phyloP scores from a whole-genome alignment of 192 early-diverging fungal species.

The Cetraspora pellucida region DNA sequence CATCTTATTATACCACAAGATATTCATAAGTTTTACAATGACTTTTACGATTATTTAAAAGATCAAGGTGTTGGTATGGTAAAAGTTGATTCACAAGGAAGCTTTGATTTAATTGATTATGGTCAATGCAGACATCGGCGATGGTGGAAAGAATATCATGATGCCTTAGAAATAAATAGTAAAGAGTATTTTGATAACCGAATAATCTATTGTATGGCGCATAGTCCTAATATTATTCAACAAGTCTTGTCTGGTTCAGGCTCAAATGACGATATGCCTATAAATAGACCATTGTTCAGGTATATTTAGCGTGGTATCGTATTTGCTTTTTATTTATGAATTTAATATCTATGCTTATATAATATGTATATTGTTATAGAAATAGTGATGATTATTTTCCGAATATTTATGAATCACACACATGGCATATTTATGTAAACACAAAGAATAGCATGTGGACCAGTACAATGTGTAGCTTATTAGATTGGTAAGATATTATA shows the following conservation, averaged over 20 bases:
- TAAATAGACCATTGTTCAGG: not conserved
- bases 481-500: constrained; percentile 45
- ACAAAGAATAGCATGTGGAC: constrained; percentile 56
- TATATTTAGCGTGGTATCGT: too few relatives aligned
- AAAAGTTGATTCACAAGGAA: constrained; percentile 59
- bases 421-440: constrained; percentile 63
- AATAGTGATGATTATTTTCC: constrained; percentile 65
- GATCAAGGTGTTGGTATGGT: constrained; percentile 52
- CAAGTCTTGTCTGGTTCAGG: constrained; percentile 27
- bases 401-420: constrained; percentile 45
- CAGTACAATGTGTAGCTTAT: constrained; percentile 26
- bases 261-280: not conserved
- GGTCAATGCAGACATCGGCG: constrained; percentile 3
- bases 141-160: constrained; percentile 46
- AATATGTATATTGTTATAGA: constrained; percentile 35
- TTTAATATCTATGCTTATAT: not conserved
- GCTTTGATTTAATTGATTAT: constrained; percentile 46
- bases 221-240: constrained; percentile 49
- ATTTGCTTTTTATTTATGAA: not conserved
- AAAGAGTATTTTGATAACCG: constrained; percentile 45
- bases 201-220: constrained; percentile 59
- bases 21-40: constrained; percentile 47
- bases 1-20: constrained; percentile 36
- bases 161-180: constrained; percentile 44
- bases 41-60: constrained; percentile 54